phyloP scores from a whole-genome alignment of 2,329 filamentous ascomycete species.

The Penicillium sp. region DNA sequence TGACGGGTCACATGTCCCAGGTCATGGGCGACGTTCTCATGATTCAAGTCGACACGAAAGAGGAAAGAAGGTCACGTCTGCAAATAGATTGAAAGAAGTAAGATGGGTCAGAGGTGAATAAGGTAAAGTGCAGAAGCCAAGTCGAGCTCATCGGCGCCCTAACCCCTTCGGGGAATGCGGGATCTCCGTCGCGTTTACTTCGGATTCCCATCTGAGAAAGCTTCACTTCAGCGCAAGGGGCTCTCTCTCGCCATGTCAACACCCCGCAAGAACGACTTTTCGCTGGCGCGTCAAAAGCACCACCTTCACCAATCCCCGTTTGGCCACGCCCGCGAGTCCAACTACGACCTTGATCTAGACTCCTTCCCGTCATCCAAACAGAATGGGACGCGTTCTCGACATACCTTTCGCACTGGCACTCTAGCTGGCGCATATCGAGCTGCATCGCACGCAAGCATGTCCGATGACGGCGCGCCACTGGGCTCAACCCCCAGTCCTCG shows the following conservation, averaged over 20 bases:
- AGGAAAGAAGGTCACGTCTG: background rate
- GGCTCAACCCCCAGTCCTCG: constrained; percentile 33
- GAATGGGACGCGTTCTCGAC: constrained; percentile 30
- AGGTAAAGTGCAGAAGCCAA: background rate
- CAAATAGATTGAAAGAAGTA: background rate
- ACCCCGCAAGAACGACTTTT: constrained; percentile 28
- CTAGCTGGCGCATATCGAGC: constrained; percentile 42
- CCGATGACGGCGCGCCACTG: constrained; percentile 18
- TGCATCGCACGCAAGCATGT: constrained; percentile 31
- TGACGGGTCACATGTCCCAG: constrained; percentile 20
- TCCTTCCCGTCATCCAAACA: constrained; percentile 28
- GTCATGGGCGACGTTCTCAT: constrained; percentile 13
- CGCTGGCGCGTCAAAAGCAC: constrained; percentile 32
- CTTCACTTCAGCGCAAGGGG: constrained; percentile 3
- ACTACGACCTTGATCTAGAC: constrained; percentile 29
- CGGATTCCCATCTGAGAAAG: background rate
- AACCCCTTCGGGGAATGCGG: constrained; percentile 24
- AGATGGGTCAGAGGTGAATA: background rate
- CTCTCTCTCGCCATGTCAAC: constrained; percentile 32
- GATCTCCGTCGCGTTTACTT: constrained; percentile 14
- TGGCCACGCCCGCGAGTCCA: constrained; percentile 28
- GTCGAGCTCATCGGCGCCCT: constrained; percentile 1
- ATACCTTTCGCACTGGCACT: constrained; percentile 38
- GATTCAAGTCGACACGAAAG: background rate
- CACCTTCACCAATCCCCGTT: constrained; percentile 35